Base-by-base conservation (phyloP, 129 eudicot species). In the Escallonia rubra region DNA sequence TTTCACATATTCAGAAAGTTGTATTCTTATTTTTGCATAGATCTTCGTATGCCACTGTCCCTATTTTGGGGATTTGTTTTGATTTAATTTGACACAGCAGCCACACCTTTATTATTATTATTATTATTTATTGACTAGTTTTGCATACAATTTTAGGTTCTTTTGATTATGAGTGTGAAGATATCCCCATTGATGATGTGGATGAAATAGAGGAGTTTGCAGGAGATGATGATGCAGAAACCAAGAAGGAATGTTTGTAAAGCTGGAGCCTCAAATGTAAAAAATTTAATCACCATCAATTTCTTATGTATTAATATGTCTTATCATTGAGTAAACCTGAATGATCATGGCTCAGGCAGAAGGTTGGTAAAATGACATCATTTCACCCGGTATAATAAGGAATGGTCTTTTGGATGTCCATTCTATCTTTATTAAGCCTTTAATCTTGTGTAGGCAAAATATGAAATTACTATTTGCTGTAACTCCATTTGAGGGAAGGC, bases 171-270 rank as follows among this genome's bases (percentile, higher is more conserved):
- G 69, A 75, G 38, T 78, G 68, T 62, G 91, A 90, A 78, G 97
- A 86, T 23, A 88, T 81, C 53, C 87, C 85, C 59, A 61, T 81
- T 72, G 95, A 84, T 34, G 97, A 91, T 72, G 80, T 65, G 48
- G 95, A 85, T 73, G 97, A 91, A 65, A 67, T 79, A 38, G 89
- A 83, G 16, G 91, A 80, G 41, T 64, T 78, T 44, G 15, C 48
- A 11, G 87, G 76, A 60, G 70, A 41, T 0, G 74, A 80, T 54
- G 84, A 84, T 64, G 74, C 55, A 46, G 76, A 74, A 51, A 59
- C 54, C 13, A 46, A 38, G 64, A 15, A 48, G 60, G 56, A 54
- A 43, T 65, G 23, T 46, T n/a, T 15, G n/a, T 61, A 13, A 46
- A 47, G 49, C 43, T 11, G 43, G 40, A 58, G 59, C 23, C 59